phyloP scores from a whole-genome alignment of 1,139 yeast genomes.

The Suhomyces maxii region DNA sequence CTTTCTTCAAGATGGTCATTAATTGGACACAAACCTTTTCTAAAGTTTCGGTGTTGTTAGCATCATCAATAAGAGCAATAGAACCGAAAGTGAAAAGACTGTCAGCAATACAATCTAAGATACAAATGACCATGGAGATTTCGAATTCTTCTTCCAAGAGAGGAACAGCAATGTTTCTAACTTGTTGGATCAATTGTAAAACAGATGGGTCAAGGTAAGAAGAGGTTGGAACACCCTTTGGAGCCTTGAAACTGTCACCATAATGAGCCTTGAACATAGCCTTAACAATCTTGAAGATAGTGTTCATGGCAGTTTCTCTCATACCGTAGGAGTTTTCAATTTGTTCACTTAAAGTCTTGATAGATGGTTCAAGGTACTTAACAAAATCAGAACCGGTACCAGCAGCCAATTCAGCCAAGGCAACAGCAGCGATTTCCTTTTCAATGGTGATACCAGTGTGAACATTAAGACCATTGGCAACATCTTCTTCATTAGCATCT shows the following conservation, averaged over 20 bases:
- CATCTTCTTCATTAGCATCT: constrained; percentile 51
- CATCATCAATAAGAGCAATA: constrained; percentile 60
- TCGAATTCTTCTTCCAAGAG: constrained; percentile 79
- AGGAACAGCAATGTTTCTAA: constrained; percentile 64
- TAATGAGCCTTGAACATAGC: constrained; percentile 65
- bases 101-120: constrained; percentile 74
- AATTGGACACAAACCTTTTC: constrained; percentile 71
- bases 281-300: constrained; percentile 80
- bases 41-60: constrained; percentile 56
- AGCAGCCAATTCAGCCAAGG: constrained; percentile 82
- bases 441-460: constrained; percentile 95
- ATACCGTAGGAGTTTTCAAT: constrained; percentile 87
- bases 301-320: constrained; percentile 81
- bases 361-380: constrained; percentile 72
- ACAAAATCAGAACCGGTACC: constrained; percentile 83
- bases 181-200: constrained; percentile 60
- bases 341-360: constrained; percentile 67
- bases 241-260: constrained; percentile 54
- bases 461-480: constrained; percentile 73
- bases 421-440: constrained; percentile 95
- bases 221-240: constrained; percentile 70
- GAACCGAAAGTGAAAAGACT: constrained; percentile 75
- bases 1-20: constrained; percentile 70
- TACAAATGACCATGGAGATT: constrained; percentile 72
- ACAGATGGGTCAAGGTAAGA: constrained; percentile 60